Percentiles rank a stretch among this genome's conserved stretches.
These are phyloP conservation scores for Talaromyces sp. DNA, from an alignment of 2,329 filamentous ascomycete genomes.

Conservation along the genomic window DNA sequence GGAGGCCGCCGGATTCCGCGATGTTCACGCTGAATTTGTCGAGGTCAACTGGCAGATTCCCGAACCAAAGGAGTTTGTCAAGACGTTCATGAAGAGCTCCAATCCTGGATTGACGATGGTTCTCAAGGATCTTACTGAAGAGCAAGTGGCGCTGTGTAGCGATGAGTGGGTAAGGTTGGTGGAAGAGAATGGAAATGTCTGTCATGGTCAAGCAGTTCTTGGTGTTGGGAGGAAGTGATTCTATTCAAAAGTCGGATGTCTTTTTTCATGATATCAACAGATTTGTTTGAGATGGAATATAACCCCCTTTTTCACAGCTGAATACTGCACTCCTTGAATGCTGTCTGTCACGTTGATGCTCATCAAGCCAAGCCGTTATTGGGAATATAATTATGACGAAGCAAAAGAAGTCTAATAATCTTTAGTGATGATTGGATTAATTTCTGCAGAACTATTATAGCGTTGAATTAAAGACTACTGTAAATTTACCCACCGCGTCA, in stretches of 20 bases:
- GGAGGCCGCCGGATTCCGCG: constrained; percentile 3
- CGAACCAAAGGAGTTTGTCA: neutral
- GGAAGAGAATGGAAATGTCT: constrained; percentile 6
- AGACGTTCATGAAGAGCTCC: neutral
- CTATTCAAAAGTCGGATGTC: neutral
- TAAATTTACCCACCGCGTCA: too few species aligned
- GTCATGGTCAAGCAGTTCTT: constrained; percentile 13
- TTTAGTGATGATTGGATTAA: too few species aligned
- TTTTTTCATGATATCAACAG: neutral
- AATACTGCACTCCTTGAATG: neutral
- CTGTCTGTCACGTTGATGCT: too few species aligned
- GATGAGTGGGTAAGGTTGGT: constrained; percentile 14
- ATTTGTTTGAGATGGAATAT: neutral
- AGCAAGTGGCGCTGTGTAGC: constrained; percentile 3
- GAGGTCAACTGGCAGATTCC: constrained; percentile 10
- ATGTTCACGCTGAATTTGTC: constrained; percentile 9
- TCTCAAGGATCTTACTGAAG: neutral
- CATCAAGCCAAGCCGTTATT: too few species aligned
- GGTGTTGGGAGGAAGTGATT: constrained; percentile 11
- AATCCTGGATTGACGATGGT: neutral
- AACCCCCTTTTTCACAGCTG: too few species aligned
- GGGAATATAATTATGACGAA: too few species aligned
- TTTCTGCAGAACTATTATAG: too few species aligned
- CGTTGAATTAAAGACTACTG: too few species aligned
- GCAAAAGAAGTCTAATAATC: too few species aligned